Evolutionary conservation across 768 basidiomycete species (phyloP), one percentile per base, ranked within the genome.

Genomic region (Hygrocybe punicea): DNA sequence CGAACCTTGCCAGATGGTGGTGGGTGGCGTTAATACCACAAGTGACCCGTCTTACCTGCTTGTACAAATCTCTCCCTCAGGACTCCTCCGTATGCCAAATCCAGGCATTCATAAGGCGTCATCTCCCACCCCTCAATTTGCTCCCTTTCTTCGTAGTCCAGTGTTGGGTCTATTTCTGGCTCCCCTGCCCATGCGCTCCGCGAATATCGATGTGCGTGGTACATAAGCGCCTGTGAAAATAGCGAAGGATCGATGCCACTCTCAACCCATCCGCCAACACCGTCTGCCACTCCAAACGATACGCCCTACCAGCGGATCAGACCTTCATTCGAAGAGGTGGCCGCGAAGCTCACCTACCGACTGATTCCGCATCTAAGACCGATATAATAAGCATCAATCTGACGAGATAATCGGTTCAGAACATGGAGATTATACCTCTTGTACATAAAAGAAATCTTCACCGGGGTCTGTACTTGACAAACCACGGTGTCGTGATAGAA

Each of bases 191-290:
- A 91, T 19, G 86, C 86, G 59, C 76, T 81, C 59, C 80, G 79
- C 10, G 86, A 83, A 67, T 86, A 89, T 46, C 83, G 80, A 67
- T 87, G 83, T 2, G 90, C 85, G 70, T 90, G 86, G 70, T 86
- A 94, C 89, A 95, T 93, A 51, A 98, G 75, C 0, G 91, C 83
- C 72, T 97, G 94, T 1, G 93, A 86, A 75, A 95, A 98, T 45
- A 95, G 75, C 0, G 92, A 86, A 1, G 92, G 92, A 71, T 97
- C 93, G 52, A 91, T 82, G 14, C 91, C 89, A 24, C 83, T 81
- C 36, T 86, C 83, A 48, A 83, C 81, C 95, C 95, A 98, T 17
- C 94, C 93, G 2, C 93, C 93, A 4, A 97, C 93, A 17, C 94
- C 94, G 63, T 98, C 94, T 37, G 93, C 91, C 4, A 97, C 83